Evolutionary conservation across 768 basidiomycete genomes (phyloP), one percentile per base, ranked within the genome.

Genomic region (Termitomyces sp.): DNA sequence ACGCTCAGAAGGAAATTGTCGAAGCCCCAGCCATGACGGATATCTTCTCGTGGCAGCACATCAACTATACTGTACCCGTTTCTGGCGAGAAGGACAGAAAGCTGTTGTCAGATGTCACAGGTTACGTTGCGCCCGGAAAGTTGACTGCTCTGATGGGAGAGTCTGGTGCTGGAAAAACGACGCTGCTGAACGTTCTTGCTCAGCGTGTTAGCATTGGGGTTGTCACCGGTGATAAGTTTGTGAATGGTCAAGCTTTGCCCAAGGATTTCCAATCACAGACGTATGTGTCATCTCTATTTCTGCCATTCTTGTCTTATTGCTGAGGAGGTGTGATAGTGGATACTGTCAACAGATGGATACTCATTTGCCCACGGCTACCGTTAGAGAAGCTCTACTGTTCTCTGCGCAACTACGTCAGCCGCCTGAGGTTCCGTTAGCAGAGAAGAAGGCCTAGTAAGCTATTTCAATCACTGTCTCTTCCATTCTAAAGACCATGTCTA

Each of bases 321-420:
- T 46, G 15, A 41, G 22, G 18, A n/a, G 18, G 15, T n/a, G 48
- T 3, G 18, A 13, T 15, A 58, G 64, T 32, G 91, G 90, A 0
- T 95, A 93, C 62, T 89, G 86, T 51, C 91, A 96, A 64, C 93
- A 95, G 64, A 83, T 82, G 76, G 91, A 92, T 62, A 86, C 84
- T 0, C 93, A 94, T 69, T 74, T 88, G 29, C 79, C 83, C 16
- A 82, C 84, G 11, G 70, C 83, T 2, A 94, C 90, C 10, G 91
- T 94, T 25, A 80, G 89, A 33, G 90, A 94, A 63, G 90, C 91
- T 1, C 73, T 94, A 6, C 68, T 83, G 35, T 88, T 91, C 69
- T 92, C 90, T 2, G 91, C 91, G 1, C 82, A 80, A 52, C 73
- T 94, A 29, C 85, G 91, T 32, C 92, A 92, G 65, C 89, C 89